Evolutionary conservation across 2,329 filamentous ascomycete genomes (phyloP).

Genomic region (Paracoccidioides brasiliensis): DNA sequence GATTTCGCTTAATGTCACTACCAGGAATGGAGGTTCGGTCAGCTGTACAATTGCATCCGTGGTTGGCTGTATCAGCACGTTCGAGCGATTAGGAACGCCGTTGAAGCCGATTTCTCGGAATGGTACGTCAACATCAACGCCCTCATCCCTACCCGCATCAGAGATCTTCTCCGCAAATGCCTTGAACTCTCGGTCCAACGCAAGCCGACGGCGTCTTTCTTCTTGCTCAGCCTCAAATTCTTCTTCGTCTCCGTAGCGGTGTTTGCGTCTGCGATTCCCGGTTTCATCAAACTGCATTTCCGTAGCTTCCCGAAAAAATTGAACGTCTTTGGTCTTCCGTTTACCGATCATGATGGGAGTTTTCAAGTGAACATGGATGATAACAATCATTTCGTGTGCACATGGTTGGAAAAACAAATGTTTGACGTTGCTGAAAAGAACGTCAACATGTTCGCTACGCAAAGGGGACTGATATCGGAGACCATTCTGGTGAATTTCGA

Average conservation of each 20-base stretch:
- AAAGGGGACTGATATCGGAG: constrained; percentile 81
- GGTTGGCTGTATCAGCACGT: constrained; percentile 88
- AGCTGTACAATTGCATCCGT: constrained; percentile 96
- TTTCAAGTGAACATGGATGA: constrained; percentile 95
- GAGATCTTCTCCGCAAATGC: constrained; percentile 95
- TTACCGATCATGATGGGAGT: constrained; percentile 97
- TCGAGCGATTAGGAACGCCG: constrained; percentile 89
- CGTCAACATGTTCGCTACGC: constrained; percentile 73
- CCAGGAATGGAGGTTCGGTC: constrained; percentile 92
- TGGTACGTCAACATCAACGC: constrained; percentile 87
- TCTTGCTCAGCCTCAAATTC: constrained; percentile 98
- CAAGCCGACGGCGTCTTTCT: constrained; percentile 78
- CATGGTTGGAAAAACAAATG: constrained; percentile 98
- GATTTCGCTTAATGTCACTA: constrained; percentile 87
- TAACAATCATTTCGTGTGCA: constrained; percentile 88
- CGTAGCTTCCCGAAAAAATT: constrained; percentile 95
- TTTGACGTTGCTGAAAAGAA: constrained; percentile 96
- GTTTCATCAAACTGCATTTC: constrained; percentile 99
- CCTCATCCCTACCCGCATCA: constrained; percentile 82
- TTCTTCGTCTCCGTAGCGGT: constrained; percentile 94
- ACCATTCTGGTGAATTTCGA: constrained; percentile 98
- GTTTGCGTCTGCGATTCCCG: constrained; percentile 93
- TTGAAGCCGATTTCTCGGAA: constrained; percentile 94
- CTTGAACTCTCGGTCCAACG: constrained; percentile 91
- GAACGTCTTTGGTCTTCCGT: constrained; percentile 97